Conservation (phyloP, 352 stramenopile genomes). For the Globisporangium iwayamae region DNA sequence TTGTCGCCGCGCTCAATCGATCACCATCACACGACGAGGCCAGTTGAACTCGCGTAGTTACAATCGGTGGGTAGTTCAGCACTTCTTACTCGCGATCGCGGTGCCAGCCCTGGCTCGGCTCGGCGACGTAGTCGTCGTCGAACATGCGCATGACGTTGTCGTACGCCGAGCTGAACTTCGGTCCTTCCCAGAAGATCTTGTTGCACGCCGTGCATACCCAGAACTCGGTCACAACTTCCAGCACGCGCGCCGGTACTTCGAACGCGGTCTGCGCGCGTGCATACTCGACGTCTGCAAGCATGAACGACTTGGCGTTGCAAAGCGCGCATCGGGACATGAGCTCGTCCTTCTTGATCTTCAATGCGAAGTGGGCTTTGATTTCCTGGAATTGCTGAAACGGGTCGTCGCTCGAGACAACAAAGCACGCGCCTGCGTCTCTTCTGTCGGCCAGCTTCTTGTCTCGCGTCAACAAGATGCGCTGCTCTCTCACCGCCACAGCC, state of each 20-base stretch:
- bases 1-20: too few relatives aligned
- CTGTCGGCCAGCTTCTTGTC: slow-evolving; percentile 71
- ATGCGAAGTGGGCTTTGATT: slow-evolving; percentile 65
- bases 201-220: slow-evolving; percentile 25
- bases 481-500: slow-evolving; percentile 41
- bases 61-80: too few relatives aligned
- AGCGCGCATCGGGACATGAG: slow-evolving; percentile 74
- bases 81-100: slow-evolving; percentile 1
- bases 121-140: slow-evolving; percentile 8
- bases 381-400: slow-evolving; percentile 72
- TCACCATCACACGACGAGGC: too few relatives aligned
- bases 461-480: slow-evolving; percentile 71
- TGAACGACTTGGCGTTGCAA: slow-evolving; percentile 68
- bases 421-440: slow-evolving; percentile 67
- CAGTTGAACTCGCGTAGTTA: background rate
- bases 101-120: slow-evolving; percentile 5
- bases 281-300: slow-evolving; percentile 47
- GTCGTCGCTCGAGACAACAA: slow-evolving; percentile 71
- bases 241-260: slow-evolving; percentile 47
- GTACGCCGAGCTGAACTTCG: slow-evolving; percentile 26
- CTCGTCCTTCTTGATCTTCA: slow-evolving; percentile 55
- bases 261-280: slow-evolving; percentile 47
- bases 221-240: slow-evolving; percentile 61
- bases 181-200: slow-evolving; percentile 29
- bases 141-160: slow-evolving; percentile 18